Conservation (phyloP, 495 filamentous ascomycete genomes). For the Hyaloscypha finlandica region DNA sequence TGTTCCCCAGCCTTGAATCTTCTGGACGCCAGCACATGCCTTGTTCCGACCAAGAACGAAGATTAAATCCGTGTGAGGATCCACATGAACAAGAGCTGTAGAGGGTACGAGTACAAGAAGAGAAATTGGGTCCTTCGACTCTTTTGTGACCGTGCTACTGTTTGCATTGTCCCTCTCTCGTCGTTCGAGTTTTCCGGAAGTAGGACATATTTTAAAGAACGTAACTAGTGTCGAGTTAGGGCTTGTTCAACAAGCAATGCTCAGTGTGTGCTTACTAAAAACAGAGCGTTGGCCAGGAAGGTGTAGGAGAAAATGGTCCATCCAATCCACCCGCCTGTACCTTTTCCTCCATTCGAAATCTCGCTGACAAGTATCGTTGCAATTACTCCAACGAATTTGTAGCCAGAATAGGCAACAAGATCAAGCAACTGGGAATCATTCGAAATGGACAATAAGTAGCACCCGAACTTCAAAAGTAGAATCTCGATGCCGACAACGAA, state of each 20-base stretch:
- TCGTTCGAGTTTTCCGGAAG: slow-evolving; percentile 78
- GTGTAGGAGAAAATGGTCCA: slow-evolving; percentile 91
- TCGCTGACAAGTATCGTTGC: slow-evolving; percentile 78
- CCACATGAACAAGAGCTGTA: slow-evolving; percentile 96
- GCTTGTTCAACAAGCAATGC: background rate
- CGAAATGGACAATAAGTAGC: slow-evolving; percentile 89
- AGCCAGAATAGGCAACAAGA: slow-evolving; percentile 92
- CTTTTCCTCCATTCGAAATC: slow-evolving; percentile 71
- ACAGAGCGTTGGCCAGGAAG: slow-evolving; percentile 92
- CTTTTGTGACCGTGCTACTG: slow-evolving; percentile 77
- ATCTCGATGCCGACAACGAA: slow-evolving; percentile 85
- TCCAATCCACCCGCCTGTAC: slow-evolving; percentile 82
- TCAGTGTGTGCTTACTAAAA: slow-evolving; percentile 65
- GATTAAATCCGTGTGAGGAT: slow-evolving; percentile 56
- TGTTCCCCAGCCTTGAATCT: background rate
- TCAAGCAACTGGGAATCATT: slow-evolving; percentile 87
- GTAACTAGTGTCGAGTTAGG: slow-evolving; percentile 61
- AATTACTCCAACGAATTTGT: slow-evolving; percentile 98
- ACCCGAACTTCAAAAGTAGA: slow-evolving; percentile 82
- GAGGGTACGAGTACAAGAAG: slow-evolving; percentile 90
- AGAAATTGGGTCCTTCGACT: slow-evolving; percentile 93
- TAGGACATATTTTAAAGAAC: slow-evolving; percentile 92
- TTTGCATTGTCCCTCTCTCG: slow-evolving; percentile 70
- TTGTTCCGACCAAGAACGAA: slow-evolving; percentile 7
- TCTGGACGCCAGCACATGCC: slow-evolving; percentile 14